A percentile compares a stretch with the other conserved stretches of the same genome.
Evolutionary conservation across 2,329 filamentous ascomycete genomes (phyloP).

Genomic region (Microthyrium microscopicum): DNA sequence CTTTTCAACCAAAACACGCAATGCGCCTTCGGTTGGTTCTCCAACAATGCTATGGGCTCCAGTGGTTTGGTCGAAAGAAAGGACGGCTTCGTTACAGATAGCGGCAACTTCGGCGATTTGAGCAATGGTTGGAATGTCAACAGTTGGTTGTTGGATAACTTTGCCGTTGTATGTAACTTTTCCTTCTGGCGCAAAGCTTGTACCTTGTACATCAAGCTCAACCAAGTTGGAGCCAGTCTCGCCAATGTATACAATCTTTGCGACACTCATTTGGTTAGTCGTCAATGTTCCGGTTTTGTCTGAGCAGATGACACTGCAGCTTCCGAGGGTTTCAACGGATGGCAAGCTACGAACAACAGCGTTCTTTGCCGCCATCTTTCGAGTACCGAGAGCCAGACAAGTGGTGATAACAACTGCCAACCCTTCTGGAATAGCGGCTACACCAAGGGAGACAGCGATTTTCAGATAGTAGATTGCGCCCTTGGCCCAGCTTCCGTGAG

Average conservation of each 20-base stretch:
- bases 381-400: conserved; percentile 83
- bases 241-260: conserved; percentile 72
- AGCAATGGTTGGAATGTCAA: conserved; percentile 56
- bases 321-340: conserved; percentile 92
- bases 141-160: conserved; percentile 48
- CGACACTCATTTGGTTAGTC: conserved; percentile 98
- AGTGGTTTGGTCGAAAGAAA: conserved; percentile 65
- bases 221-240: conserved; percentile 58
- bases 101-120: conserved; percentile 57
- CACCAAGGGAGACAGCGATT: conserved; percentile 94
- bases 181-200: conserved; percentile 76
- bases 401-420: conserved; percentile 98
- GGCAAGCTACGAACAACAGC: conserved; percentile 91
- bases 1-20: conserved; percentile 85
- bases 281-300: conserved; percentile 98
- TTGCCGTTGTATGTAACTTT: conserved; percentile 54
- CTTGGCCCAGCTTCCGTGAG: conserved; percentile 86
- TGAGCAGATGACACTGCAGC: conserved; percentile 98
- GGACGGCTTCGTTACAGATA: conserved; percentile 75
- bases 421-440: conserved; percentile 94
- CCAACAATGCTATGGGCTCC: conserved; percentile 68
- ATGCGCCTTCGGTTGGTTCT: conserved; percentile 86
- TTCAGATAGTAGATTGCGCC: conserved; percentile 99
- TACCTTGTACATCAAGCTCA: conserved; percentile 80
- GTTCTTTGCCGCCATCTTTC: conserved; percentile 98